These are phyloP conservation scores for Inonotus obliquus DNA, from an alignment of 1,284 basidiomycete species.

Conservation along the genomic window DNA sequence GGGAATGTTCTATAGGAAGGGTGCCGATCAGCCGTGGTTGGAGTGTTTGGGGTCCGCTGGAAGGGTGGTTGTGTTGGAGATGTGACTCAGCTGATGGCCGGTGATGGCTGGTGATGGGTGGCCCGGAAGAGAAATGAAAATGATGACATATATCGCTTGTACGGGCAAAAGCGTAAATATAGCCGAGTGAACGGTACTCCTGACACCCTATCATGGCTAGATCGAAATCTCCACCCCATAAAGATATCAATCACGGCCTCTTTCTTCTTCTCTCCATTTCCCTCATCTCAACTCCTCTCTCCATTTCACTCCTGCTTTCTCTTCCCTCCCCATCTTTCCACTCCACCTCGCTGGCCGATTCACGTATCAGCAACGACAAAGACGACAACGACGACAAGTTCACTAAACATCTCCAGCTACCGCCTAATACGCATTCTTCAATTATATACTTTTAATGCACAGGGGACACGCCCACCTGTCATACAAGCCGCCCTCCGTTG, in stretches of 20 bases:
- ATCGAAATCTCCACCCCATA: constrained; percentile 3
- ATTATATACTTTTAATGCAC: constrained; percentile 11
- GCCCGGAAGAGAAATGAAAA: constrained; percentile 1
- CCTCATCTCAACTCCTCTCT: neutral
- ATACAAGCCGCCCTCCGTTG: constrained; percentile 27
- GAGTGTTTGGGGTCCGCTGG: neutral
- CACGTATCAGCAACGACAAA: neutral
- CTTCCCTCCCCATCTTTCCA: neutral
- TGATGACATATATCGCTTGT: neutral
- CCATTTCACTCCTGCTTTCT: neutral
- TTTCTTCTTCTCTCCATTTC: constrained; percentile 1
- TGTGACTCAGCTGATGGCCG: neutral
- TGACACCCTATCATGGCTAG: neutral
- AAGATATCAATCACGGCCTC: constrained; percentile 3
- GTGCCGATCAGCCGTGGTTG: neutral
- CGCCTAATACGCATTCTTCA: neutral
- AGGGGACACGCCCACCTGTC: constrained; percentile 30
- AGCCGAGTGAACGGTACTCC: neutral
- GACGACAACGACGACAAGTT: neutral
- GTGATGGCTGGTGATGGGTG: neutral
- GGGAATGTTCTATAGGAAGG: constrained; percentile 3
- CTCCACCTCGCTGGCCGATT: constrained; percentile 14
- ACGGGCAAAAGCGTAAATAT: neutral
- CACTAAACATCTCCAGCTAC: neutral
- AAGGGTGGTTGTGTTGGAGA: neutral